Conservation (phyloP, 1,139 yeast species). For the Hyphopichia fennica region DNA sequence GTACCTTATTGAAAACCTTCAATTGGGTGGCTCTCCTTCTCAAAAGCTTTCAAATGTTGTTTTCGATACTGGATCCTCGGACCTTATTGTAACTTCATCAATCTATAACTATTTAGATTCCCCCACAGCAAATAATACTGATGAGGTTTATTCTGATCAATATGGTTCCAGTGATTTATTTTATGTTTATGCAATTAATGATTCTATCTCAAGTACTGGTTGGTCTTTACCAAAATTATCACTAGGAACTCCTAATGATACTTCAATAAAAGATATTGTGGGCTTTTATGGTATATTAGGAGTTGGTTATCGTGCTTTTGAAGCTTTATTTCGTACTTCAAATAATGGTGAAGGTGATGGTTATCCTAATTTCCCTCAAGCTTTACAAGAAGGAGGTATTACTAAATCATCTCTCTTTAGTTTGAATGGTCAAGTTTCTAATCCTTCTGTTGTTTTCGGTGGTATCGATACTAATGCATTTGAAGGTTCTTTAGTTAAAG, state of each 20-base stretch:
- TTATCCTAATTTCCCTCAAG: slow-evolving; percentile 14
- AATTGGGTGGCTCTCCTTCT: slow-evolving; percentile 15
- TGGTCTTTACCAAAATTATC: slow-evolving; percentile 6
- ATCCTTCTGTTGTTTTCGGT: slow-evolving; percentile 18
- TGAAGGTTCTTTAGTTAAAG: slow-evolving; percentile 15
- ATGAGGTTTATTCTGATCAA: slow-evolving; percentile 2
- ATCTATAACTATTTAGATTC: slow-evolving; percentile 9
- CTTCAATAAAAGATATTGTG: slow-evolving; percentile 6
- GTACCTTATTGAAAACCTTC: slow-evolving; percentile 7
- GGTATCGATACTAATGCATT: slow-evolving; percentile 18
- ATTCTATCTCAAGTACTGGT: slow-evolving; percentile 9
- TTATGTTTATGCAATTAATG: slow-evolving; percentile 9
- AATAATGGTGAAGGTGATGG: slow-evolving; percentile 10
- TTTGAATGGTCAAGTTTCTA: slow-evolving; percentile 12
- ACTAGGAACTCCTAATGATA: slow-evolving; percentile 9
- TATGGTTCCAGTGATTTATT: slow-evolving; percentile 18
- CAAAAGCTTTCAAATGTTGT: slow-evolving; percentile 14
- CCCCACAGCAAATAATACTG: not conserved
- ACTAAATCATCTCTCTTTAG: slow-evolving; percentile 14
- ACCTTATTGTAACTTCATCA: slow-evolving; percentile 17
- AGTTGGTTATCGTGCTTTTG: slow-evolving; percentile 14
- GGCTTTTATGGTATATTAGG: slow-evolving; percentile 19
- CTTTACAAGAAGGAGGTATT: slow-evolving; percentile 14
- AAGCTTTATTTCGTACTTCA: not conserved
- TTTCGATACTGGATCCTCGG: slow-evolving; percentile 25